Evolutionary conservation across 805 yeast species (phyloP), one percentile per base, ranked within the genome.

Genomic region (Barnettozyma vustinii): DNA sequence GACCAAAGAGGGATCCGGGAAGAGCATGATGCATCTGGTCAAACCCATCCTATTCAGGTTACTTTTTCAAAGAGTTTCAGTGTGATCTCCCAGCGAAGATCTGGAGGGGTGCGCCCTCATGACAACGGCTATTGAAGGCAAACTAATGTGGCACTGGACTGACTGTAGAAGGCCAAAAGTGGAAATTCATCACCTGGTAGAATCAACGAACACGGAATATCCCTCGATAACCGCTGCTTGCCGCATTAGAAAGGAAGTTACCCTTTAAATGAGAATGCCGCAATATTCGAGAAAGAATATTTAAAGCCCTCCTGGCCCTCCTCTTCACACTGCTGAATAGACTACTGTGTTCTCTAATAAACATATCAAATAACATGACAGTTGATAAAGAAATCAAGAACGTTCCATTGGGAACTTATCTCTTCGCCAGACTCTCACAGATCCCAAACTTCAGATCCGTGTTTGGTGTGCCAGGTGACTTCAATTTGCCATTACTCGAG

Each of bases 401-500:
- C 27, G 63, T 75, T 18, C 79, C 84, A 1, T 63, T 84, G 44
- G 84, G 87, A 3, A 87, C 83, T 49, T 84, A 81, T 58, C 58
- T 85, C 23, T 83, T 84, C 60, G 71, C 75, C 45, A 69, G 91
- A 57, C 69, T 84, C 27, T 60, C 67, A 19, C 83, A 80, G 55
- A 60, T 77, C 7, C 77, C 72, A 37, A 55, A 63, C 37, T 74
- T 84, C 13, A 68, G 71, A 50, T 77, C 88, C 1, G 71, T 84
- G 10, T 85, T 84, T 61, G 90, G 91, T 21, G 80, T 84, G 20
- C 89, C 91, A 0, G 91, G 90, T 21, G 90, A 83, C 55, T 84
- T 81, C 68, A 84, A 82, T 59, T 67, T 83, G 53, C 74, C 77
- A 8, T 69, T 87, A 30, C 66, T 87, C 52, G 95, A 87, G 61